Conservation (phyloP, 2,329 filamentous ascomycete species). For the Cladosporium velox region DNA sequence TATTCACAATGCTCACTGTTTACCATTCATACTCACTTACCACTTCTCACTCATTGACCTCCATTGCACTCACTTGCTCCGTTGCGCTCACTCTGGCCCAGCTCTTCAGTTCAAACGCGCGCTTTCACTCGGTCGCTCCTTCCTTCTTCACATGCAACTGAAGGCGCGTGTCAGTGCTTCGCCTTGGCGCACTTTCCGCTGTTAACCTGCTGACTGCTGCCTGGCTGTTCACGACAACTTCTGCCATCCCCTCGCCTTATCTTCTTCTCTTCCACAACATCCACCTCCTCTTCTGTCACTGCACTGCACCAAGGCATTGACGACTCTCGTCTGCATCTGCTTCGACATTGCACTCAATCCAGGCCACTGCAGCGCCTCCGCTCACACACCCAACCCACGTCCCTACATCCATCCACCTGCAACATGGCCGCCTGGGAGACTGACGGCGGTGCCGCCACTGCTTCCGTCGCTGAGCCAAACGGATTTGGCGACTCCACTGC, state of each 20-base stretch:
- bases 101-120: slow-evolving; percentile 2
- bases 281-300: not conserved
- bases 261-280: not conserved
- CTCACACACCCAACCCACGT: not conserved
- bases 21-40: not conserved
- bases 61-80: not conserved
- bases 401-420: not conserved
- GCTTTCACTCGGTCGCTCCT: slow-evolving; percentile 9
- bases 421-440: slow-evolving; percentile 1
- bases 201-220: not conserved
- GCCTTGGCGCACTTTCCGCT: slow-evolving; percentile 9
- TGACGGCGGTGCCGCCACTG: not conserved
- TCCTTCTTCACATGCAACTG: slow-evolving; percentile 17
- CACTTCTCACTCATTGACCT: not conserved
- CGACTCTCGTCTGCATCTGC: not conserved
- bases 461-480: not conserved
- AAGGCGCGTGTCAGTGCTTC: not conserved
- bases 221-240: not conserved
- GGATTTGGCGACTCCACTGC: not conserved
- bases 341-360: not conserved
- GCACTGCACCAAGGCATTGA: not conserved
- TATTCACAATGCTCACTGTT: not conserved
- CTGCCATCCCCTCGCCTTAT: not conserved
- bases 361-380: not conserved
- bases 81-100: not conserved